Conservation (phyloP, 2,329 filamentous ascomycete genomes). For the Aspergillus neotritici region DNA sequence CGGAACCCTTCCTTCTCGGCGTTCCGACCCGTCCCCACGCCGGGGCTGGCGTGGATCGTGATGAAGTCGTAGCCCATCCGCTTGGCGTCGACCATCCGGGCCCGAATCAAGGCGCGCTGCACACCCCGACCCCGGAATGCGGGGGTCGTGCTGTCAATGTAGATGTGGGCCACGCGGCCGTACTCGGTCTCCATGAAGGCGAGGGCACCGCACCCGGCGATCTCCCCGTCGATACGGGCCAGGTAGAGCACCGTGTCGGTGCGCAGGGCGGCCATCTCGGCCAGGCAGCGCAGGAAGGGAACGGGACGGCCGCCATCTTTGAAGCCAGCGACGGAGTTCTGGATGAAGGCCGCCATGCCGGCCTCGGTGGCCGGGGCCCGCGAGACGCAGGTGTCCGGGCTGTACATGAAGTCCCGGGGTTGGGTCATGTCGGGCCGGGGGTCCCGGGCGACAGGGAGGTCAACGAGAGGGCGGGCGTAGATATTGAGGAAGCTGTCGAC, state of each 20-base stretch:
- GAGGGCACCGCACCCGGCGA: slow-evolving; percentile 11
- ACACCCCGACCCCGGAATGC: slow-evolving; percentile 13
- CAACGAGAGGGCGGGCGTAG: slow-evolving; percentile 9
- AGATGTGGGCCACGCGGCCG: slow-evolving; percentile 14
- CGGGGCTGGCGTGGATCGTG: slow-evolving; percentile 9
- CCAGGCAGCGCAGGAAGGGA: slow-evolving; percentile 7
- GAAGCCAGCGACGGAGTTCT: slow-evolving; percentile 12
- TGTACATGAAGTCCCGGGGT: not conserved
- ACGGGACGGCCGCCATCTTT: slow-evolving; percentile 11
- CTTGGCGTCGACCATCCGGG: slow-evolving; percentile 12
- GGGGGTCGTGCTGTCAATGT: slow-evolving; percentile 15
- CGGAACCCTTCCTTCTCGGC: slow-evolving; percentile 14
- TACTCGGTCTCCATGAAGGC: slow-evolving; percentile 12
- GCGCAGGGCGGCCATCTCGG: slow-evolving; percentile 10
- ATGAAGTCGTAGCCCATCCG: slow-evolving; percentile 9
- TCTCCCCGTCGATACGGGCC: slow-evolving; percentile 8
- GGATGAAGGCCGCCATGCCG: slow-evolving; percentile 9
- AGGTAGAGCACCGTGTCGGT: slow-evolving; percentile 13
- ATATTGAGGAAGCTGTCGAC: slow-evolving; percentile 10
- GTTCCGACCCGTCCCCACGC: slow-evolving; percentile 13
- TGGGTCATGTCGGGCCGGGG: not conserved
- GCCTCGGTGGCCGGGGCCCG: slow-evolving; percentile 6
- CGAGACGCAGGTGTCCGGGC: slow-evolving; percentile 4
- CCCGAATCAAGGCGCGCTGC: slow-evolving; percentile 11
- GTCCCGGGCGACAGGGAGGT: slow-evolving; percentile 5